Conservation (phyloP, 1,284 basidiomycete genomes). For the Papiliotrema flavescens region DNA sequence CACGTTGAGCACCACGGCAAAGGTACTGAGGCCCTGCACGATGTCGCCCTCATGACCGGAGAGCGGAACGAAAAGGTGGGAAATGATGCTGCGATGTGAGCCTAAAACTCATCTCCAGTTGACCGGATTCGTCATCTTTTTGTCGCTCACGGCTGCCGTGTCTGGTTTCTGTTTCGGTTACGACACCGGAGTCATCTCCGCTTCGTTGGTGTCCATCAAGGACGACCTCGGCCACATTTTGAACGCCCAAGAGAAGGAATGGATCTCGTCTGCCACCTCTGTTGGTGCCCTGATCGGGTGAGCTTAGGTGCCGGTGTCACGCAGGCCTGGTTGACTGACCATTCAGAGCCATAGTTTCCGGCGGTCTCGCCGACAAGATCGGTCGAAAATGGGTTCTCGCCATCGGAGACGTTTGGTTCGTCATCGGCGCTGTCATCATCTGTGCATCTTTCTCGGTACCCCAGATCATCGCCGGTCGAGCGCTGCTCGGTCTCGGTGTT, state of each 20-base stretch:
- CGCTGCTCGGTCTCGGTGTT: slow-evolving; percentile 47
- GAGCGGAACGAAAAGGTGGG: slow-evolving; percentile 29
- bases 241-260: slow-evolving; percentile 68
- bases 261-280: slow-evolving; percentile 72
- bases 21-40: slow-evolving; percentile 6
- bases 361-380: slow-evolving; percentile 40
- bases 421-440: slow-evolving; percentile 50
- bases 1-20: slow-evolving; percentile 17
- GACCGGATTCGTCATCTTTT: slow-evolving; percentile 23
- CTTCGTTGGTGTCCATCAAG: slow-evolving; percentile 68
- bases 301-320: slow-evolving; percentile 49
- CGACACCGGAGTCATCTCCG: slow-evolving; percentile 42
- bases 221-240: slow-evolving; percentile 64
- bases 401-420: slow-evolving; percentile 68
- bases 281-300: slow-evolving; percentile 66
- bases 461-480: slow-evolving; percentile 43
- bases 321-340: slow-evolving; percentile 57
- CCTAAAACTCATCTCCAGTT: slow-evolving; percentile 8
- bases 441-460: slow-evolving; percentile 40
- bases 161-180: slow-evolving; percentile 40
- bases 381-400: slow-evolving; percentile 57
- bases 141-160: slow-evolving; percentile 28
- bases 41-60: slow-evolving; percentile 21
- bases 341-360: slow-evolving; percentile 50
- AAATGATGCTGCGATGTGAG: background rate